Base-by-base conservation (phyloP, 805 yeast species). In the Cyberlindnera suaveolens region DNA sequence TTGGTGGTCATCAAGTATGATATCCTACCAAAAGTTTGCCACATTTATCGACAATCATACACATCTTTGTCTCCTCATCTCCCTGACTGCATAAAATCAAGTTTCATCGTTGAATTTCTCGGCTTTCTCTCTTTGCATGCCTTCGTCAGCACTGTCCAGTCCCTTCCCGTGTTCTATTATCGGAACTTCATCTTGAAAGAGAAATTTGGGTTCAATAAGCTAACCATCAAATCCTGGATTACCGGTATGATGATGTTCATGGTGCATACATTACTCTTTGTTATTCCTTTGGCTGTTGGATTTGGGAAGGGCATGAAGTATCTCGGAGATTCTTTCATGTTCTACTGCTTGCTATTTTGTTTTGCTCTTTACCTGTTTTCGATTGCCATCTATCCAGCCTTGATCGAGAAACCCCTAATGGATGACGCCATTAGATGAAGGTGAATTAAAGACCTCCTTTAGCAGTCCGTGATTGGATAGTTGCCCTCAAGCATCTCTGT, bases 181-280 rank as follows among this genome's bases (percentile, higher is more conserved):
- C 68, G 75, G 44, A 82, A 84, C 54, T 93, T 93, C 68, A 90
- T 89, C 13, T 71, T 93, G 53, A 98, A 93, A 66, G 96, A 91
- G 61, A 79, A 78, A 64, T 91, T 74, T 57, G 99, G 98, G 1
- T 91, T 93, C 69, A 93, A 93, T 69, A 93, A 93, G 65, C 72
- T 78, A 52, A 91, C 97, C 3, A 47, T 72, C n/a, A 65, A 70
- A 40, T 68, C 88, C 40, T 93, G 95, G 85, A 43, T 85, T 20
- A 59, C 75, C 23, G 99, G 93, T 63, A 67, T 70, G 48, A 37
- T 88, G 49, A 93, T 91, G 64, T 63, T 75, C 27, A 61, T 74
- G 33, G 45, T 70, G 2, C 67, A 93, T 38, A 62, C 77, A 29
- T 56, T 74, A 38, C 75, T 66, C 2, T 61, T 93, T 44, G 88